Conservation (phyloP, 1,284 basidiomycete species). For the Omphalotus olearius region DNA sequence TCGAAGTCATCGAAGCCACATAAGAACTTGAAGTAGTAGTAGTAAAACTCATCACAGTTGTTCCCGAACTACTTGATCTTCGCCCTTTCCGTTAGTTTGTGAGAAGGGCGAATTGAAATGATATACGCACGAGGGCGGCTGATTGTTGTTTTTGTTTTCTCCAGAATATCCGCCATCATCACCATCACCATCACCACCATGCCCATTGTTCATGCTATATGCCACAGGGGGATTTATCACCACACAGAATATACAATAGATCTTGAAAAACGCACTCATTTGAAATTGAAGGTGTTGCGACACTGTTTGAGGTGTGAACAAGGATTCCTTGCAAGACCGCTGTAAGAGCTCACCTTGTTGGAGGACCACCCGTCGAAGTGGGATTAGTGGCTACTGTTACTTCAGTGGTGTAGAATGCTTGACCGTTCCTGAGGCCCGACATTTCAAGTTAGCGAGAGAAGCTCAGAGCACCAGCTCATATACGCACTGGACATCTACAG, state of each 20-base stretch:
- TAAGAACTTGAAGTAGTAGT: background rate
- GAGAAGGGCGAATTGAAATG: background rate
- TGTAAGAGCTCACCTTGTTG: background rate
- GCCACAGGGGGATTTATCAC: too few relatives aligned
- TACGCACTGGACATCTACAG: conserved; percentile 4
- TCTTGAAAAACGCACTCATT: too few relatives aligned
- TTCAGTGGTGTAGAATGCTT: conserved; percentile 2
- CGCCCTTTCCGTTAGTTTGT: background rate
- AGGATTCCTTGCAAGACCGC: background rate
- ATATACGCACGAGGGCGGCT: background rate
- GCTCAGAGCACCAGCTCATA: too few relatives aligned
- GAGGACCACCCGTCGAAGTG: background rate
- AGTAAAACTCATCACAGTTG: too few relatives aligned
- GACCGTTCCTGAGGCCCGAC: background rate
- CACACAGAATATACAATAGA: too few relatives aligned
- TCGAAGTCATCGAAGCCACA: background rate
- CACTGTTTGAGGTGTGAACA: too few relatives aligned
- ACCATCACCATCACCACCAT: background rate
- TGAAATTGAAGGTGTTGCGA: too few relatives aligned
- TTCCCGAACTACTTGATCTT: background rate
- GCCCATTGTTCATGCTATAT: background rate
- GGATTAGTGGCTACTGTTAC: conserved; percentile 1
- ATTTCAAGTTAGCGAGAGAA: background rate
- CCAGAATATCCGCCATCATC: background rate
- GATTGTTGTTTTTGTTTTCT: background rate